These are phyloP conservation scores for Aspergillus cavernicola DNA, from an alignment of 495 filamentous ascomycete species.

Conservation along the genomic window DNA sequence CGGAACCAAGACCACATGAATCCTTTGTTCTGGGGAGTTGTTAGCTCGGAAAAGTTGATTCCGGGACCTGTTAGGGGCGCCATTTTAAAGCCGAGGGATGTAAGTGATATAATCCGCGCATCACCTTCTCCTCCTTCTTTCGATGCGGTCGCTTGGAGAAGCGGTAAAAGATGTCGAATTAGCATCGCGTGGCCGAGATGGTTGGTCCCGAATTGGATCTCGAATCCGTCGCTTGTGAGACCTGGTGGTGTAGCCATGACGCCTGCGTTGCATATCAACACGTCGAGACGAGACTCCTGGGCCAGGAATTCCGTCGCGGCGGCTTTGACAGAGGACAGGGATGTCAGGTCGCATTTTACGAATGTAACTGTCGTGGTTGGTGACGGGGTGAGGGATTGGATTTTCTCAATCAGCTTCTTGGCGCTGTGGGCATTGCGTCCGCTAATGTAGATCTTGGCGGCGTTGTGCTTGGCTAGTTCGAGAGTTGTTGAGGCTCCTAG, in stretches of 20 bases:
- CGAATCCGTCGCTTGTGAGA: constrained; percentile 52
- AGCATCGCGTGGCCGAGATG: constrained; percentile 64
- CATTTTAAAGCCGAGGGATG: constrained; percentile 17
- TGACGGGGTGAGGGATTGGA: too few species aligned
- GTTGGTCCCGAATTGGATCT: constrained; percentile 66
- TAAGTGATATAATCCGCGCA: constrained; percentile 40
- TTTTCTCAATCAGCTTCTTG: too few species aligned
- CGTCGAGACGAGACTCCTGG: background rate
- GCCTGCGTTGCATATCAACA: background rate
- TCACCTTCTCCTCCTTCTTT: constrained; percentile 4
- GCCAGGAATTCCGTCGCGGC: background rate
- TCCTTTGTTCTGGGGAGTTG: constrained; percentile 6
- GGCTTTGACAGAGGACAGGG: background rate
- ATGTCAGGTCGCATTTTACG: background rate
- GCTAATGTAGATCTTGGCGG: too few species aligned
- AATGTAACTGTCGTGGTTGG: background rate
- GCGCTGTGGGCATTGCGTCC: too few species aligned
- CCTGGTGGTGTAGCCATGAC: background rate
- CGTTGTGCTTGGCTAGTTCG: too few species aligned
- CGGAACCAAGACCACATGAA: constrained; percentile 34
- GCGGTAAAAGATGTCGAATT: constrained; percentile 55
- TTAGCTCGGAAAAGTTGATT: constrained; percentile 9
- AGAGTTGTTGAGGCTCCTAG: too few species aligned
- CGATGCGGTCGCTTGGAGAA: constrained; percentile 27
- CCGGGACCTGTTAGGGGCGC: background rate